Evolutionary conservation across 495 filamentous ascomycete species (phyloP), one percentile per base, ranked within the genome.

Genomic region (Penicillium odoratum): DNA sequence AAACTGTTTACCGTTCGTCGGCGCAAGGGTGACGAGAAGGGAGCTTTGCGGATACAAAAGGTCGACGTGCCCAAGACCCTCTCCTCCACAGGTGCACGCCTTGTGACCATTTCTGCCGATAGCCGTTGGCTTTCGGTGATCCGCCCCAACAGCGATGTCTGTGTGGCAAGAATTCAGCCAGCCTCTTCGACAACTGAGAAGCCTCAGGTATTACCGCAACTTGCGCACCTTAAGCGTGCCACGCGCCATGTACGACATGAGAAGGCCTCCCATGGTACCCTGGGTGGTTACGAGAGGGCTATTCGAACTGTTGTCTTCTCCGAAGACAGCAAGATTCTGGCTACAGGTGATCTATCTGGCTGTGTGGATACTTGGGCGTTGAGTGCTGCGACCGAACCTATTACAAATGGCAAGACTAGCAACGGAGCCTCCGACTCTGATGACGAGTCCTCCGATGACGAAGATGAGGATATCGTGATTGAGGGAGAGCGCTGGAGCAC

Each of bases 351-450:
- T 70, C 67, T 98, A 25, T 85, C 87, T 48, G 95, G 95, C 29
- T 88, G 86, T 69, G 81, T 99, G 30, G 93, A 97, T 67, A 90
- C 86, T 13, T 99, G 91, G 86, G 71, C 89, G 5, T 71, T 97
- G 30, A 78, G 83, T 56, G 80, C 78, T 40, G 79, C 78, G 25
- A 75, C 79, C 62, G 79, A 81, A 50, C 51, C 66, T 30, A 54
- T 46, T 8, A 29, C 61, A 7, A 67, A 67, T 43, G 66, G 52
- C 72, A 73, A 51, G 49, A 57, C 30, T 48, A 71, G 48, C 25
- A 71, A 63, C 51, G 65, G 51, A 25, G 50, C 53, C n/a, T 48
- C 61, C 7, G 74, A 68, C n/a, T 80, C 79, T 0, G 80, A 81
- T 26, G 81, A 78, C 16, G 83, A 81, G 10, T 80, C 79, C 15